Evolutionary conservation across 2,329 filamentous ascomycete genomes (phyloP).

Genomic region (Colletotrichum navitas): DNA sequence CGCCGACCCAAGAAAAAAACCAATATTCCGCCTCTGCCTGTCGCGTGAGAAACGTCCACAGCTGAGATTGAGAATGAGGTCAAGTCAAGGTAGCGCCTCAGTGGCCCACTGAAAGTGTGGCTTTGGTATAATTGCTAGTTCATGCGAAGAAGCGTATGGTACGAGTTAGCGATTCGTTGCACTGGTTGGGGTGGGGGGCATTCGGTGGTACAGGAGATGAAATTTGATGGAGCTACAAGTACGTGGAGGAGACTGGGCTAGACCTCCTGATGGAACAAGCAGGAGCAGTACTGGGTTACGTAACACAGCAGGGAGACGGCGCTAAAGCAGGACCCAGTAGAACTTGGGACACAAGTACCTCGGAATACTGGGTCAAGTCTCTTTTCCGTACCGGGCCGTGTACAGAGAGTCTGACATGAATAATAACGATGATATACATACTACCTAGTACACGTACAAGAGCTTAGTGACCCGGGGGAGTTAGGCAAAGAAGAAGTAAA

Average conservation of each 20-base stretch:
- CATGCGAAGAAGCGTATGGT: slow-evolving; percentile 34
- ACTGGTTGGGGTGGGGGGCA: slow-evolving; percentile 8
- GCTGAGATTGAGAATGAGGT: slow-evolving; percentile 30
- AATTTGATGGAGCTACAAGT: slow-evolving; percentile 36
- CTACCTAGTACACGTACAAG: too few species aligned
- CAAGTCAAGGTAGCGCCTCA: slow-evolving; percentile 36
- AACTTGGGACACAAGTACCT: slow-evolving; percentile 25
- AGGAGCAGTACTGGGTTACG: slow-evolving; percentile 31
- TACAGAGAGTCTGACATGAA: not conserved
- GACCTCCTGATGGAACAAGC: slow-evolving; percentile 17
- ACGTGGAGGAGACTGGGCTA: slow-evolving; percentile 29
- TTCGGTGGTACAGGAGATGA: slow-evolving; percentile 19
- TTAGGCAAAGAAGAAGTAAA: not conserved
- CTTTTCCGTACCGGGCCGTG: slow-evolving; percentile 1
- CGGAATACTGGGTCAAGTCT: slow-evolving; percentile 11
- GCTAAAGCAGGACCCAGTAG: slow-evolving; percentile 15
- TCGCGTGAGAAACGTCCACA: slow-evolving; percentile 2
- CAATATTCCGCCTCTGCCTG: not conserved
- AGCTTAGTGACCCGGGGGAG: not conserved
- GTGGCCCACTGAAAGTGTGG: slow-evolving; percentile 40
- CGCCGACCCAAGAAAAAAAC: too few species aligned
- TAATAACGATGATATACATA: not conserved
- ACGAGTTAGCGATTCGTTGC: slow-evolving; percentile 16
- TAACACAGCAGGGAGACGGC: slow-evolving; percentile 18
- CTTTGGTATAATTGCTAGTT: slow-evolving; percentile 40